Conservation (phyloP, 2,329 filamentous ascomycete species). For the Diaporthe aspalathi region DNA sequence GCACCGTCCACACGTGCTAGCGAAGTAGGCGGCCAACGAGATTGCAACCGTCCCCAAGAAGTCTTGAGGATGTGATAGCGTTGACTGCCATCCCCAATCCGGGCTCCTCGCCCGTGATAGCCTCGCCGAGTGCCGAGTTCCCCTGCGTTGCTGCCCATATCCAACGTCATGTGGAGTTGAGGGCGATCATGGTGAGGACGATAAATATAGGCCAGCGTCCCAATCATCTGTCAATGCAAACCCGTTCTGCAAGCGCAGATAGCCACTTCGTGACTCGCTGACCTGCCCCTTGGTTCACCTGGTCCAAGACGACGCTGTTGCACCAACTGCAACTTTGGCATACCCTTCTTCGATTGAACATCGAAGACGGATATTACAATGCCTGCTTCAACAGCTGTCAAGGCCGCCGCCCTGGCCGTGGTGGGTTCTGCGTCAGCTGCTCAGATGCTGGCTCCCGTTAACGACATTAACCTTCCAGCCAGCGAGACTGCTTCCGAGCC, state of each 20-base stretch:
- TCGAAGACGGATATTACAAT: slow-evolving; percentile 1
- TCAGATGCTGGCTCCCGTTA: slow-evolving; percentile 40
- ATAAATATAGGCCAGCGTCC: slow-evolving; percentile 29
- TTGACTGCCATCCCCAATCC: slow-evolving; percentile 30
- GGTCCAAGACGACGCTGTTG: background rate
- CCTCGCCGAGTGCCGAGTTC: slow-evolving; percentile 33
- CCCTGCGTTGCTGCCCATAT: slow-evolving; percentile 10
- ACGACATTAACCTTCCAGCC: slow-evolving; percentile 41
- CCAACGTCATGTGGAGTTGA: slow-evolving; percentile 16
- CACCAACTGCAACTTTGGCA: background rate
- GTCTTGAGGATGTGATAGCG: slow-evolving; percentile 30
- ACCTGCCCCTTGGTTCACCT: background rate
- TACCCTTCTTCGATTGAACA: background rate
- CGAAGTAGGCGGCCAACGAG: slow-evolving; percentile 3
- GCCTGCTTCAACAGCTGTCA: slow-evolving; percentile 24
- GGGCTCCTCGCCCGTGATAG: slow-evolving; percentile 32
- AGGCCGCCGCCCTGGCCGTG: slow-evolving; percentile 33
- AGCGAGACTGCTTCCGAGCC: slow-evolving; percentile 40
- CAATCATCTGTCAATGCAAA: background rate
- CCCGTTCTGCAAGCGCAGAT: slow-evolving; percentile 14
- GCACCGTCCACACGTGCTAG: slow-evolving; percentile 34
- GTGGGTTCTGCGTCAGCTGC: slow-evolving; percentile 36
- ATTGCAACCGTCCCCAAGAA: slow-evolving; percentile 26
- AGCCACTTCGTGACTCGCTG: background rate
- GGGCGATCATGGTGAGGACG: background rate